These are phyloP conservation scores for Yarrowia sp. DNA, from an alignment of 805 yeast genomes.

Conservation along the genomic window DNA sequence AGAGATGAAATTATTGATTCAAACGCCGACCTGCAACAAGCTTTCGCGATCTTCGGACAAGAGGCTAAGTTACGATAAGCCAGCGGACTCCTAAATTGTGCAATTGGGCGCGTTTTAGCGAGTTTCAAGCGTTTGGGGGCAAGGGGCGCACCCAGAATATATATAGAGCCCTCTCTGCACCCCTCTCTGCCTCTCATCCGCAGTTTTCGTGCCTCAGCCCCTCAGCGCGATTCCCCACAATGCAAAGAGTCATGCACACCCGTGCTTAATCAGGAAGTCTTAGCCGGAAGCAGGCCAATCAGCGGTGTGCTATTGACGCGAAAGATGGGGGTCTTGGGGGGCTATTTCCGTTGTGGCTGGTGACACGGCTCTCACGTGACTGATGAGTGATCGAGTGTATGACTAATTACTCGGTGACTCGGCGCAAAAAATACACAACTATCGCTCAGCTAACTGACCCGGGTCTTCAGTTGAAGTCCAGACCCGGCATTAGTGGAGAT, in stretches of 20 bases:
- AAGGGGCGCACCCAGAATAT: no score
- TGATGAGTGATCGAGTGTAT: no score
- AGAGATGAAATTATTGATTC: not conserved
- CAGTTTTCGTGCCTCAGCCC: not conserved
- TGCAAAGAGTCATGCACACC: constrained; percentile 14
- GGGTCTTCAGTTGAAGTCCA: no score
- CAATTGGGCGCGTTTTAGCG: no score
- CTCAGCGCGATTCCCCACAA: not conserved
- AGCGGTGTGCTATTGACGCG: not conserved
- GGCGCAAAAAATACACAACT: no score
- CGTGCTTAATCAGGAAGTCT: constrained; percentile 2
- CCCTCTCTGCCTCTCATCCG: no score
- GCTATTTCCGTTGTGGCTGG: no score
- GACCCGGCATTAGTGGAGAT: not conserved
- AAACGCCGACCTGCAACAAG: not conserved
- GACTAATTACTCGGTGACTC: not conserved
- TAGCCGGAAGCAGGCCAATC: constrained; percentile 2
- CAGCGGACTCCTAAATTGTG: no score
- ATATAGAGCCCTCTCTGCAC: no score
- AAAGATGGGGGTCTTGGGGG: not conserved
- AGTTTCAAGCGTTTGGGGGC: no score
- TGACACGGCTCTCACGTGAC: constrained; percentile 20
- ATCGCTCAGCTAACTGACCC: no score
- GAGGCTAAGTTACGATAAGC: constrained; percentile 3
- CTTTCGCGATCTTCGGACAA: not conserved